Evolutionary conservation across 2,329 filamentous ascomycete genomes (phyloP).

Genomic region (Aspergillus pseudoglaucus): DNA sequence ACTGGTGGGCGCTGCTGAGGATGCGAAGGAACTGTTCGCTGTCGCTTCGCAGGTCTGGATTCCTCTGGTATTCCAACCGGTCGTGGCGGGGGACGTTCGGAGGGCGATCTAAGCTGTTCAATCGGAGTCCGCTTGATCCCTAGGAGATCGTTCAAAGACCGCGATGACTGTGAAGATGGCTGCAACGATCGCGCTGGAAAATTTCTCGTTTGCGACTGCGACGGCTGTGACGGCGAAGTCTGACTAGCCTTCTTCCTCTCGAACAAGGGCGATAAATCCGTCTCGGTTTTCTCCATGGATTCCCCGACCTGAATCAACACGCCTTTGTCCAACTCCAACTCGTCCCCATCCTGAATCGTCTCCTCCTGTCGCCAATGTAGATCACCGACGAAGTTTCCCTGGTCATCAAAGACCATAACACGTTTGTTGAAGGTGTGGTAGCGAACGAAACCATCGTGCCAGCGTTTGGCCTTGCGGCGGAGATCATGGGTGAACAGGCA

Average conservation of each 20-base stretch:
- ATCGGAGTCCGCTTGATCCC: slow-evolving; percentile 59
- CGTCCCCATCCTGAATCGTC: slow-evolving; percentile 72
- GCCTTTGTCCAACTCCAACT: slow-evolving; percentile 69
- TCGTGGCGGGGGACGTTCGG: slow-evolving; percentile 40
- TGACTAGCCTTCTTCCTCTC: slow-evolving; percentile 55
- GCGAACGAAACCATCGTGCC: slow-evolving; percentile 85
- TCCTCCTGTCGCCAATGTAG: slow-evolving; percentile 68
- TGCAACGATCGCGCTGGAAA: not conserved
- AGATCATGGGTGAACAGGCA: slow-evolving; percentile 86
- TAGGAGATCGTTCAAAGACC: slow-evolving; percentile 57
- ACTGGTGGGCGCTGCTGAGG: slow-evolving; percentile 4
- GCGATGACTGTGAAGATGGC: slow-evolving; percentile 40
- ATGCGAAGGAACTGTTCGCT: slow-evolving; percentile 15
- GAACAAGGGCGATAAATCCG: slow-evolving; percentile 69
- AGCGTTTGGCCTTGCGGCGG: slow-evolving; percentile 79
- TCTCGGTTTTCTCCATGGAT: slow-evolving; percentile 62
- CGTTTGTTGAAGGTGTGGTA: slow-evolving; percentile 89
- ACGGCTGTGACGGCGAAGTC: slow-evolving; percentile 23
- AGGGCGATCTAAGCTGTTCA: slow-evolving; percentile 62
- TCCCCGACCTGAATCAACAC: slow-evolving; percentile 77
- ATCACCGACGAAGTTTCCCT: slow-evolving; percentile 75
- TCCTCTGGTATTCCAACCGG: slow-evolving; percentile 3
- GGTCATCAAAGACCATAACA: slow-evolving; percentile 82
- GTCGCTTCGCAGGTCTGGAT: slow-evolving; percentile 25
- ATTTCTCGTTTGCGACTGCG: slow-evolving; percentile 32